Percentiles rank a stretch among this genome's conserved stretches.
Conservation (phyloP, 768 basidiomycete species). For the Boletus rex-veris region DNA sequence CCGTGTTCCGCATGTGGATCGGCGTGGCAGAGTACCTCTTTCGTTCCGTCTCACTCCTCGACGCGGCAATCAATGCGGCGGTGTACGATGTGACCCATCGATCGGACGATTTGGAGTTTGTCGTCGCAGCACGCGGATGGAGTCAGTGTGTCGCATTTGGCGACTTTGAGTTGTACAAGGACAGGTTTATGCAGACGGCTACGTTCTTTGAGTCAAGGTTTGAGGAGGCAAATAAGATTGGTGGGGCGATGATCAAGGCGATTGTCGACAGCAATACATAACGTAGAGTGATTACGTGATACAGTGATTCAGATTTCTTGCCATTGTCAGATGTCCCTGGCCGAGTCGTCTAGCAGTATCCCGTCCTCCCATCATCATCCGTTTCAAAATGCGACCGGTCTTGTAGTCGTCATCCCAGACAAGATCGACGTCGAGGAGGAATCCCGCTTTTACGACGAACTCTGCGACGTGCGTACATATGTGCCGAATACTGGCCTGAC, state of each 20-base stretch:
- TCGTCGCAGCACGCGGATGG: slow-evolving; percentile 92
- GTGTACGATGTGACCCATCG: slow-evolving; percentile 76
- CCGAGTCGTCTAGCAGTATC: slow-evolving; percentile 3
- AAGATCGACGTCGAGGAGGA: slow-evolving; percentile 69
- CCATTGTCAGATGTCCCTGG: not conserved
- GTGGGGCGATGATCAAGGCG: slow-evolving; percentile 86
- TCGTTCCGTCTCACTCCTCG: slow-evolving; percentile 58
- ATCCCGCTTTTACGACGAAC: slow-evolving; percentile 61
- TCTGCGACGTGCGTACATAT: slow-evolving; percentile 40
- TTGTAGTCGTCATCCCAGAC: slow-evolving; percentile 53
- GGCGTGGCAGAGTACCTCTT: slow-evolving; percentile 97
- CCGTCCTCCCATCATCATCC: slow-evolving; percentile 34
- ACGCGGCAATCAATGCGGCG: slow-evolving; percentile 70
- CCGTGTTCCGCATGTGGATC: slow-evolving; percentile 94
- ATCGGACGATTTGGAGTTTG: slow-evolving; percentile 90
- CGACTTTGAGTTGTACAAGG: slow-evolving; percentile 82
- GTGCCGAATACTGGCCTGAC: not conserved
- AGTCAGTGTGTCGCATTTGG: slow-evolving; percentile 93
- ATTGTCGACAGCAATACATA: slow-evolving; percentile 55
- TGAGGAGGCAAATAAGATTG: slow-evolving; percentile 77
- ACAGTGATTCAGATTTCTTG: too few species aligned
- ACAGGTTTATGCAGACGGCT: slow-evolving; percentile 76
- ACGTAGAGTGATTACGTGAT: not conserved
- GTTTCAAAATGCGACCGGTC: slow-evolving; percentile 43
- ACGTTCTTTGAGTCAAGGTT: slow-evolving; percentile 85